These are phyloP conservation scores for Psidium friedrichsthalianum DNA, from an alignment of 345 rosid species.

Conservation along the genomic window DNA sequence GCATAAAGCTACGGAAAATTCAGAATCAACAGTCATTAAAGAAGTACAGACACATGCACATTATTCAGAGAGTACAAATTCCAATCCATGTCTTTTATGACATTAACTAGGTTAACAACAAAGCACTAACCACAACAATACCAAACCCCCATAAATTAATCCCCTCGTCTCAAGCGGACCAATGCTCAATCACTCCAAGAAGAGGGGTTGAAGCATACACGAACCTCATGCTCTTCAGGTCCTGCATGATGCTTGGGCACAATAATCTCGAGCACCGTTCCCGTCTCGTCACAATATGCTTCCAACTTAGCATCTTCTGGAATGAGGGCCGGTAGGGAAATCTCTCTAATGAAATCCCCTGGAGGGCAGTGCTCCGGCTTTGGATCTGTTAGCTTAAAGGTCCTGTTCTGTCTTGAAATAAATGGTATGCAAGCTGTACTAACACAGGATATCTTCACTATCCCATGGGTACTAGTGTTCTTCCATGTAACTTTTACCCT, in stretches of 20 bases:
- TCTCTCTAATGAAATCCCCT: constrained; percentile 70
- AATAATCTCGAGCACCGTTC: constrained; percentile 61
- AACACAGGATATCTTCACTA: constrained; percentile 68
- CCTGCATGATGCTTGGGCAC: constrained; percentile 73
- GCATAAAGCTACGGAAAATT: background rate
- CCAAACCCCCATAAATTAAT: constrained; percentile 1
- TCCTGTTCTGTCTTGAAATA: constrained; percentile 64
- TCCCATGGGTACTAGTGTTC: constrained; percentile 59
- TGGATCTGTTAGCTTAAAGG: constrained; percentile 87
- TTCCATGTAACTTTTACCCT: constrained; percentile 88
- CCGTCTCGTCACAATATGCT: constrained; percentile 65
- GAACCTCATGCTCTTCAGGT: constrained; percentile 93
- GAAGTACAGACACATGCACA: background rate
- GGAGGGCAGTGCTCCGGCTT: constrained; percentile 93
- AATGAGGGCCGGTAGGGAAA: constrained; percentile 64
- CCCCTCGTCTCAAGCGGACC: constrained; percentile 14
- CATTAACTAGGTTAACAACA: constrained; percentile 6
- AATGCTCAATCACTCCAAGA: constrained; percentile 32
- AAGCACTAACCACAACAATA: constrained; percentile 22
- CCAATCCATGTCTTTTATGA: background rate
- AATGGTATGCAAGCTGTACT: constrained; percentile 73
- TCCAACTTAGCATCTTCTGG: constrained; percentile 85
- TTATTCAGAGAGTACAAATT: background rate
- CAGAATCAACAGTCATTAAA: background rate
- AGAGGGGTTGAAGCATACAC: constrained; percentile 63